Percentiles rank a stretch among this genome's conserved stretches.
phyloP scores from a whole-genome alignment of 148 eudicot genomes.

The Gaultheria prostrata region DNA sequence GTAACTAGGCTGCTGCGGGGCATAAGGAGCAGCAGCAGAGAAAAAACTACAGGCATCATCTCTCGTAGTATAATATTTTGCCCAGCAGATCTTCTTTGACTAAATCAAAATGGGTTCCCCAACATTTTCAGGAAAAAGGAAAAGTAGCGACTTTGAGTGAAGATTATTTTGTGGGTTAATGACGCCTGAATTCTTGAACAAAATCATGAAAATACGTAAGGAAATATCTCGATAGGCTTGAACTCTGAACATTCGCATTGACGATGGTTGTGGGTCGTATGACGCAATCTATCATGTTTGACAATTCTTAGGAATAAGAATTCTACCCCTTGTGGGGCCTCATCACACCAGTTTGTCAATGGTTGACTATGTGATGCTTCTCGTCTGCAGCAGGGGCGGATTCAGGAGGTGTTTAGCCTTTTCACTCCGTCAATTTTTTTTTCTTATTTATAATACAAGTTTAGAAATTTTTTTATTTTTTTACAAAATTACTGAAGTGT shows the following conservation, averaged over 20 bases:
- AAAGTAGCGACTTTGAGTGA: background rate
- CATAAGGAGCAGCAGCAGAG: background rate
- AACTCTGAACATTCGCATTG: background rate
- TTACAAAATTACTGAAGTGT: no score
- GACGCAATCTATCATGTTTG: no score
- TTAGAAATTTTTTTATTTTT: no score
- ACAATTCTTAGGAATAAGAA: no score
- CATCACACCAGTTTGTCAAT: background rate
- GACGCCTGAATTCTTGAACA: background rate
- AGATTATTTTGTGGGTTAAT: background rate
- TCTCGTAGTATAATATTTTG: background rate
- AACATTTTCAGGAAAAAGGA: background rate
- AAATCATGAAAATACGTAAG: background rate
- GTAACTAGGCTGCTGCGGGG: background rate
- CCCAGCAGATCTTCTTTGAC: background rate
- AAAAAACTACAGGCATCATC: background rate
- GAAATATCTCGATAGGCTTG: background rate
- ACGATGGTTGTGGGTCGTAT: background rate
- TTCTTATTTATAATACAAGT: no score
- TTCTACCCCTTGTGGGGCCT: background rate
- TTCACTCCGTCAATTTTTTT: no score
- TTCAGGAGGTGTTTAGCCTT: no score
- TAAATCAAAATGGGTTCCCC: background rate
- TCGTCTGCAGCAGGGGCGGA: background rate
- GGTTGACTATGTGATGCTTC: background rate